Percentiles rank a stretch among this genome's conserved stretches.
These are phyloP conservation scores for Aureobasidium melanogenum DNA, from an alignment of 2,329 filamentous ascomycete genomes.

Conservation along the genomic window DNA sequence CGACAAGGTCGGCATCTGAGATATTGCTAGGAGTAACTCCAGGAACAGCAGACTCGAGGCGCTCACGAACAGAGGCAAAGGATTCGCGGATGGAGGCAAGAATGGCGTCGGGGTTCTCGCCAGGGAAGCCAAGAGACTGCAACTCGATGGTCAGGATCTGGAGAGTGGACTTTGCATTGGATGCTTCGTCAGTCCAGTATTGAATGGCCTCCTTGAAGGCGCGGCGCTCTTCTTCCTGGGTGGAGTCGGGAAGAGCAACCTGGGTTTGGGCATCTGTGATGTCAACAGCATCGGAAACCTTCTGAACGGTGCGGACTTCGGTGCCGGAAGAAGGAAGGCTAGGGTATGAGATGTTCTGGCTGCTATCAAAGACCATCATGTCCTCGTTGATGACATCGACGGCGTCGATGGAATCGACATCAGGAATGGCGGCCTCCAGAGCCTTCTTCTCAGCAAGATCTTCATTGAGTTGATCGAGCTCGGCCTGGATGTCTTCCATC, in stretches of 20 bases:
- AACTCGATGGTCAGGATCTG: constrained; percentile 36
- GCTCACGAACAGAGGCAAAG: constrained; percentile 32
- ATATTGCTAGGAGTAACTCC: constrained; percentile 27
- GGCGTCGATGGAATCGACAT: constrained; percentile 16
- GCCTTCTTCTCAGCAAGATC: constrained; percentile 18
- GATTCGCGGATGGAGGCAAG: constrained; percentile 32
- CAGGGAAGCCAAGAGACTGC: constrained; percentile 32
- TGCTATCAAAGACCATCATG: constrained; percentile 25
- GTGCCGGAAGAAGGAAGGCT: constrained; percentile 15
- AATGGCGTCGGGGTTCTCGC: constrained; percentile 26
- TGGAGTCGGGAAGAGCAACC: constrained; percentile 15
- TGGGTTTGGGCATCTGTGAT: constrained; percentile 13
- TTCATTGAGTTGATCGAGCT: constrained; percentile 22
- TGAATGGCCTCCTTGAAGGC: constrained; percentile 33
- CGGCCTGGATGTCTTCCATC: constrained; percentile 20
- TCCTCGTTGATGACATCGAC: constrained; percentile 19
- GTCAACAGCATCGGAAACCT: background rate
- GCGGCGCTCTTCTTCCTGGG: constrained; percentile 22
- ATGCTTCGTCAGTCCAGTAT: constrained; percentile 28
- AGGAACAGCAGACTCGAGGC: constrained; percentile 34
- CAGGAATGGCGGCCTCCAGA: constrained; percentile 3
- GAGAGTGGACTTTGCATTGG: constrained; percentile 32
- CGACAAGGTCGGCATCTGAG: constrained; percentile 31
- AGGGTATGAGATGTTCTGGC: constrained; percentile 20
- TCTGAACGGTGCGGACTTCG: constrained; percentile 3